Evolutionary conservation across 495 filamentous ascomycete genomes (phyloP).

Genomic region (Trichoderma erinaceum): DNA sequence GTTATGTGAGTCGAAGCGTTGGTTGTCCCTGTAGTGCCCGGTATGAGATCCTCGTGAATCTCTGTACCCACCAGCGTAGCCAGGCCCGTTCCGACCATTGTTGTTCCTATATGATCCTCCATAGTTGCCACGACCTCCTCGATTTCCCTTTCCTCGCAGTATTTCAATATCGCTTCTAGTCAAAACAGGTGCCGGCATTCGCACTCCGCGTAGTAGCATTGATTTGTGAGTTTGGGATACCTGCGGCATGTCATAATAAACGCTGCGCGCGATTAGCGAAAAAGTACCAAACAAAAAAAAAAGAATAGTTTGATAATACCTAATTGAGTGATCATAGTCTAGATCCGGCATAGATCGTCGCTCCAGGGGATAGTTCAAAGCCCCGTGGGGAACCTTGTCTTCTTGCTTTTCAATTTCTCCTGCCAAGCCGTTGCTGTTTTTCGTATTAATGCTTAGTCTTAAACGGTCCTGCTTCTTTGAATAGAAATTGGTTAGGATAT

Average conservation of each 20-base stretch:
- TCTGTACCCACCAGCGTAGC: constrained; percentile 1
- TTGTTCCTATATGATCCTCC: constrained; percentile 22
- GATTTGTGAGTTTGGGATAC: constrained; percentile 75
- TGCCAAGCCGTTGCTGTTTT: constrained; percentile 66
- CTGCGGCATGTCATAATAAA: constrained; percentile 76
- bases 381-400: constrained; percentile 66
- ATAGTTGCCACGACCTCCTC: constrained; percentile 50
- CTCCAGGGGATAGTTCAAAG: constrained; percentile 53
- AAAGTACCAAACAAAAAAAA: background rate
- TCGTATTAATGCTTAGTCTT: constrained; percentile 63
- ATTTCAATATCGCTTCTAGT: constrained; percentile 65
- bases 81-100: background rate
- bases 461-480: constrained; percentile 70
- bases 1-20: background rate
- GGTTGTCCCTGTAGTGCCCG: background rate
- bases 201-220: constrained; percentile 82
- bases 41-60: background rate
- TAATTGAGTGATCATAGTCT: constrained; percentile 77
- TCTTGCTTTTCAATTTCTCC: constrained; percentile 80
- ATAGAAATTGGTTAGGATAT: constrained; percentile 77
- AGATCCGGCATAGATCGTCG: constrained; percentile 64
- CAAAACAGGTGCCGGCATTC: constrained; percentile 61
- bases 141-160: constrained; percentile 52
- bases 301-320: constrained; percentile 43
- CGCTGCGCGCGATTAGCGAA: constrained; percentile 42